A percentile compares a stretch with the other conserved stretches of the same genome.
Conservation (phyloP, 495 filamentous ascomycete genomes). For the Cercophora scortea region DNA sequence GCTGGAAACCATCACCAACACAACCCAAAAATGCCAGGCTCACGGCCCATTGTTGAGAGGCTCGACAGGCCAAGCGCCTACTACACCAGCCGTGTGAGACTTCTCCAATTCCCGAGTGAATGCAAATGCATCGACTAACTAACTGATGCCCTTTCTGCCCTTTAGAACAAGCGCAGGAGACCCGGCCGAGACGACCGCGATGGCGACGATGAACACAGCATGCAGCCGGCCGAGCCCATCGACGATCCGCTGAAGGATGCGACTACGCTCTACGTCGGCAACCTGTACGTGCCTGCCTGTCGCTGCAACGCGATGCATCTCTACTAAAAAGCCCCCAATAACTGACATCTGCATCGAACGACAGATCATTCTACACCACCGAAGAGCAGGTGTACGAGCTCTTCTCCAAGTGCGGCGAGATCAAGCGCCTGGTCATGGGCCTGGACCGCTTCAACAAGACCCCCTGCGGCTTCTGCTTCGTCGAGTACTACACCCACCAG, state of each 20-base stretch:
- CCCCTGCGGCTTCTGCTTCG: conserved; percentile 97
- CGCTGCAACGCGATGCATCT: background rate
- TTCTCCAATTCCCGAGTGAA: background rate
- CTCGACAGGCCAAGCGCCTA: conserved; percentile 88
- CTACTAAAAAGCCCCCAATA: background rate
- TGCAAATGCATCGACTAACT: conserved; percentile 1
- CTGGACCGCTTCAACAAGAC: conserved; percentile 95
- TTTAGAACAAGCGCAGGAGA: conserved; percentile 55
- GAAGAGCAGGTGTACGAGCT: conserved; percentile 98
- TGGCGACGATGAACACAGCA: conserved; percentile 38
- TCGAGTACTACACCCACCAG: conserved; percentile 96
- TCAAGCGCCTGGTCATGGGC: conserved; percentile 98
- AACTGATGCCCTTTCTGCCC: conserved; percentile 2
- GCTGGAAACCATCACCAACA: background rate
- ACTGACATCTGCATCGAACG: background rate
- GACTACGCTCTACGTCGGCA: conserved; percentile 94
- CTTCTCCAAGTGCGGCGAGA: conserved; percentile 94
- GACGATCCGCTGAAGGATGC: conserved; percentile 76
- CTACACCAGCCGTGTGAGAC: conserved; percentile 63
- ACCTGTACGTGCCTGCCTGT: conserved; percentile 56
- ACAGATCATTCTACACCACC: conserved; percentile 98
- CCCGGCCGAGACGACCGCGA: conserved; percentile 53
- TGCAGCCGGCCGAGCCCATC: conserved; percentile 40
- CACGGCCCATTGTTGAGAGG: conserved; percentile 67
- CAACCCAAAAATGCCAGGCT: conserved; percentile 11